Evolutionary conservation across 106 monocot species (phyloP).

Genomic region (Hemerocallis citrina): DNA sequence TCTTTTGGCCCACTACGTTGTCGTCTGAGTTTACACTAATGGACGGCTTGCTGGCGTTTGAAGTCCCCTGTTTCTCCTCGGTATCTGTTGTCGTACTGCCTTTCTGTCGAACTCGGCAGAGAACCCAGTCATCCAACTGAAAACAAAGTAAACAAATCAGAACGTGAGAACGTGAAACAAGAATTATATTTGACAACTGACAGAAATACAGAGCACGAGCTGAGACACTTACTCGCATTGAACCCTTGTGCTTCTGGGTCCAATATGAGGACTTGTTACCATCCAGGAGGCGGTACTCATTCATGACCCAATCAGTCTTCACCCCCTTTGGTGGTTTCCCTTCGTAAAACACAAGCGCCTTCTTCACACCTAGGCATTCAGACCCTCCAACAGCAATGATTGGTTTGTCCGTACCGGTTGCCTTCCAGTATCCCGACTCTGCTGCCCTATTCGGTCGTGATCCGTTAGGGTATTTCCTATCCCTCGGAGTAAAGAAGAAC

Average conservation of each 20-base stretch:
- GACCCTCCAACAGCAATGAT: constrained; percentile 1
- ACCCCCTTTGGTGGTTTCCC: constrained; percentile 4
- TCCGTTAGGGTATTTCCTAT: constrained; percentile 11
- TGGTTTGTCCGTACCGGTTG: constrained; percentile 8
- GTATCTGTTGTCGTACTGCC: background rate
- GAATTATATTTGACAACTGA: too few relatives aligned
- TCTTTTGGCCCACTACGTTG: background rate
- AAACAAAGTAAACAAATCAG: background rate
- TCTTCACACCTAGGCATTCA: constrained; percentile 5
- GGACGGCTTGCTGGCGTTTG: background rate
- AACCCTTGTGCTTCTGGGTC: background rate
- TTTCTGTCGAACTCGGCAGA: constrained; percentile 16
- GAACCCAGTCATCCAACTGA: constrained; percentile 20
- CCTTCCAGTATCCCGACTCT: constrained; percentile 7
- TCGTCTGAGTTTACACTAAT: background rate
- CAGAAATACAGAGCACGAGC: background rate
- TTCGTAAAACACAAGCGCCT: constrained; percentile 10
- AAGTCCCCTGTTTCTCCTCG: background rate
- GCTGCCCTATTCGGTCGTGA: constrained; percentile 3
- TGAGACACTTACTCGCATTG: background rate
- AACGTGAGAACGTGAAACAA: background rate
- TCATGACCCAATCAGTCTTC: constrained; percentile 45
- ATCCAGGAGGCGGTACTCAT: constrained; percentile 34
- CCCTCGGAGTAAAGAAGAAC: constrained; percentile 12
- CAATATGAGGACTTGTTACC: background rate